These are phyloP conservation scores for Penicillium verrucosum DNA, from an alignment of 2,329 filamentous ascomycete genomes.

Conservation along the genomic window DNA sequence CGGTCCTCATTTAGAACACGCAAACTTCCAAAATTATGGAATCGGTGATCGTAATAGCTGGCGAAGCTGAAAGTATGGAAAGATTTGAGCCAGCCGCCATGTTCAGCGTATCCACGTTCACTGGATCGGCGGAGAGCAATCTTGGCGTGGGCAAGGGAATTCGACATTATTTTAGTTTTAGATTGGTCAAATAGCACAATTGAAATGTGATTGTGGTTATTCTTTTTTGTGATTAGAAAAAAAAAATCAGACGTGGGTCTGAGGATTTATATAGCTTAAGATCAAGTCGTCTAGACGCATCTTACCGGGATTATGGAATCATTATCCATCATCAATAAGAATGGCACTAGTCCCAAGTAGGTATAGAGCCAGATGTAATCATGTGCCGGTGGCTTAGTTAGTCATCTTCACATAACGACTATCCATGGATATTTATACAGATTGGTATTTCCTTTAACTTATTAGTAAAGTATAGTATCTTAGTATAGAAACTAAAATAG, in stretches of 20 bases:
- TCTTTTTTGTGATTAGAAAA: background rate
- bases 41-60: conserved; percentile 63
- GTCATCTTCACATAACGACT: no score
- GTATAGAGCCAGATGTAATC: background rate
- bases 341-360: background rate
- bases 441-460: no score
- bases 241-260: background rate
- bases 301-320: conserved; percentile 17
- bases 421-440: no score
- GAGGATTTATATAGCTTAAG: conserved; percentile 9
- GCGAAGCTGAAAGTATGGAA: conserved; percentile 87
- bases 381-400: background rate
- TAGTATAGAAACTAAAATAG: no score
- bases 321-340: conserved; percentile 20
- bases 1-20: conserved; percentile 88
- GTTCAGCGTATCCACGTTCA: conserved; percentile 71
- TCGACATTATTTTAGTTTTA: conserved; percentile 52
- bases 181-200: background rate
- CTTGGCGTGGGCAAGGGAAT: conserved; percentile 63
- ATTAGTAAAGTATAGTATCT: no score
- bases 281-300: conserved; percentile 6
- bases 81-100: conserved; percentile 83
- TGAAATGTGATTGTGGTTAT: background rate
- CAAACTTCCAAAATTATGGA: conserved; percentile 69
- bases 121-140: conserved; percentile 71